Percentiles rank a stretch among this genome's conserved stretches.
Conservation (phyloP, 306 rosid species). For the Vicia sativa region DNA sequence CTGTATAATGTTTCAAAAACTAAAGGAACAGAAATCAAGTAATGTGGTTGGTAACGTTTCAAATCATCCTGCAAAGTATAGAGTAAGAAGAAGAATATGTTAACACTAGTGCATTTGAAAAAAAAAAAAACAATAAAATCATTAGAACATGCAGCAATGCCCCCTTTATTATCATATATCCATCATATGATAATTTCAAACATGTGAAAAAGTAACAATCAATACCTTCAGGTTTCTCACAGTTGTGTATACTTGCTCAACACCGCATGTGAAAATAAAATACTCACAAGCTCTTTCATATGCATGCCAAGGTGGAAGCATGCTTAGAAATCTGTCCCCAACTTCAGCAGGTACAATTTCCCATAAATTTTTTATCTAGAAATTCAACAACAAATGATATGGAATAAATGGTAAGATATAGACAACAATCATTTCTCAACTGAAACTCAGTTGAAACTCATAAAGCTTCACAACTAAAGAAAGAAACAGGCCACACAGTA, state of each 20-base stretch:
- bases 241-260: slow-evolving; percentile 81
- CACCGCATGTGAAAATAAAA: slow-evolving; percentile 72
- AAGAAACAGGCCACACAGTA: no score
- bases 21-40: slow-evolving; percentile 84
- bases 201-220: slow-evolving; percentile 32
- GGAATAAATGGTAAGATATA: slow-evolving; percentile 24
- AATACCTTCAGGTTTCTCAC: slow-evolving; percentile 86
- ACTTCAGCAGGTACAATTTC: slow-evolving; percentile 73
- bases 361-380: slow-evolving; percentile 72
- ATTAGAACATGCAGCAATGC: background rate
- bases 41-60: slow-evolving; percentile 72
- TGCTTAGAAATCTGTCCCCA: slow-evolving; percentile 93
- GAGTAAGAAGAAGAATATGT: slow-evolving; percentile 5
- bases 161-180: no score
- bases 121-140: slow-evolving; percentile 14
- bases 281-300: slow-evolving; percentile 92
- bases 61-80: slow-evolving; percentile 64
- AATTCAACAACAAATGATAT: slow-evolving; percentile 34
- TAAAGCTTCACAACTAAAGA: no score
- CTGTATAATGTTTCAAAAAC: slow-evolving; percentile 92
- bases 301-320: slow-evolving; percentile 99
- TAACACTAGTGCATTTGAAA: slow-evolving; percentile 14
- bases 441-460: slow-evolving; percentile 29
- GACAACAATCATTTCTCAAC: slow-evolving; percentile 25
- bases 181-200: background rate